These are phyloP conservation scores for Peltaster fructicola DNA, from an alignment of 2,329 filamentous ascomycete species.

Conservation along the genomic window DNA sequence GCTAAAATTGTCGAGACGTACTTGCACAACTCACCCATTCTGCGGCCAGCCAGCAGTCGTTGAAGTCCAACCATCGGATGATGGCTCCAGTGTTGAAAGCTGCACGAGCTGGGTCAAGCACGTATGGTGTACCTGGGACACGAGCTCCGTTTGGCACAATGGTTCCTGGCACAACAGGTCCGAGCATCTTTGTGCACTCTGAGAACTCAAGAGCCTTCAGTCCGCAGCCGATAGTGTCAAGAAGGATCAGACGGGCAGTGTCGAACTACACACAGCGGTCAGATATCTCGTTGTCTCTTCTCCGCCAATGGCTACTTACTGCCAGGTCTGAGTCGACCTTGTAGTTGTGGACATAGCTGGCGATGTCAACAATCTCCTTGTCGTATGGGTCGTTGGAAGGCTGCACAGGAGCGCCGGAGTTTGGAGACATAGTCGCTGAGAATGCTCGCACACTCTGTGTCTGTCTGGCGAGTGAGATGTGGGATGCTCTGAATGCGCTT, in stretches of 20 bases:
- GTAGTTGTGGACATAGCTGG: slow-evolving; percentile 84
- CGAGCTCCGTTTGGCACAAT: slow-evolving; percentile 79
- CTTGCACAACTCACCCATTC: too few relatives aligned
- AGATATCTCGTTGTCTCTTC: slow-evolving; percentile 3
- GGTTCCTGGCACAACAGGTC: slow-evolving; percentile 79
- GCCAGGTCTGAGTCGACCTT: slow-evolving; percentile 81
- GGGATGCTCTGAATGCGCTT: slow-evolving; percentile 3
- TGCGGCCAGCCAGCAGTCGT: slow-evolving; percentile 97
- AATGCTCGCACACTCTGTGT: slow-evolving; percentile 12
- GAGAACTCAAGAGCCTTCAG: slow-evolving; percentile 90
- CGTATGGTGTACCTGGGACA: slow-evolving; percentile 81
- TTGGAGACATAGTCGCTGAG: slow-evolving; percentile 16
- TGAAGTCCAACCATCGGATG: slow-evolving; percentile 99
- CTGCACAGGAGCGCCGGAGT: slow-evolving; percentile 14
- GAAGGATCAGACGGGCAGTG: slow-evolving; percentile 88
- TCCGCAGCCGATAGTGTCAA: slow-evolving; percentile 92
- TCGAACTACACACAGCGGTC: slow-evolving; percentile 47
- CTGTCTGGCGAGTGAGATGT: too few relatives aligned
- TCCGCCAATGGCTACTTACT: slow-evolving; percentile 38
- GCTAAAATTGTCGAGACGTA: too few relatives aligned
- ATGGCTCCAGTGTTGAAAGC: slow-evolving; percentile 98
- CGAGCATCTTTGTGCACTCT: slow-evolving; percentile 87
- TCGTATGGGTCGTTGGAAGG: slow-evolving; percentile 41
- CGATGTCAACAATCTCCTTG: slow-evolving; percentile 87
- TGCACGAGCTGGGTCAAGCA: slow-evolving; percentile 85